Base-by-base conservation (phyloP, 257 asterid genomes). In the Knoxia roxburghii region DNA sequence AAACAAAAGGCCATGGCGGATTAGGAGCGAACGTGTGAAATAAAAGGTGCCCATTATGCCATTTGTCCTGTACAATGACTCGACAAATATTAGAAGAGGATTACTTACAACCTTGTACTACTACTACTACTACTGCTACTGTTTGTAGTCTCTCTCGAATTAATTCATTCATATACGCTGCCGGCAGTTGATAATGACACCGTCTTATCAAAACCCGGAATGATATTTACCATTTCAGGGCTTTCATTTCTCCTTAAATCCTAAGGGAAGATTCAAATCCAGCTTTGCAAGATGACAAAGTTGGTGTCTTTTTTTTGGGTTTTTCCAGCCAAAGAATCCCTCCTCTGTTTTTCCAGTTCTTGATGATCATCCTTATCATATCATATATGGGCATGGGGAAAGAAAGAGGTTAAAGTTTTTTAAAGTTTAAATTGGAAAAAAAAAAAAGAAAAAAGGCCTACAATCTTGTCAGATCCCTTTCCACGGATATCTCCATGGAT, bases 401-500 rank as follows among this genome's bases (percentile, higher is more conserved):
- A n/a, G n/a, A n/a, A n/a, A n/a, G n/a, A n/a, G n/a, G n/a, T n/a
- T n/a, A n/a, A n/a, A n/a, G n/a, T n/a, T n/a, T n/a, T n/a, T n/a
- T n/a, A n/a, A n/a, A n/a, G n/a, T n/a, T 67, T 52, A 54, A 64
- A 65, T 30, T 45, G 70, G 33, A 23, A 71, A 71, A 64, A 52
- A 52, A 20, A 37, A 37, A 37, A 37, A 3, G 41, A 4, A 37
- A 9, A 4, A 37, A 4, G 41, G 41, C 41, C 4, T 37, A 37
- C 9, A 37, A 76, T 61, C 55, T 71, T 75, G 95, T 83, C 80
- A 78, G 65, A 83, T 84, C 87, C 78, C 85, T 83, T 74, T 88
- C 94, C 2, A 76, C 76, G 87, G 84, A 89, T 86, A 84, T 86
- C 77, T 74, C 37, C 66, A 74, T 73, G 92, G 84, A 88, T 86